Base-by-base conservation (phyloP, 306 rosid species). In the Malus fusca region DNA sequence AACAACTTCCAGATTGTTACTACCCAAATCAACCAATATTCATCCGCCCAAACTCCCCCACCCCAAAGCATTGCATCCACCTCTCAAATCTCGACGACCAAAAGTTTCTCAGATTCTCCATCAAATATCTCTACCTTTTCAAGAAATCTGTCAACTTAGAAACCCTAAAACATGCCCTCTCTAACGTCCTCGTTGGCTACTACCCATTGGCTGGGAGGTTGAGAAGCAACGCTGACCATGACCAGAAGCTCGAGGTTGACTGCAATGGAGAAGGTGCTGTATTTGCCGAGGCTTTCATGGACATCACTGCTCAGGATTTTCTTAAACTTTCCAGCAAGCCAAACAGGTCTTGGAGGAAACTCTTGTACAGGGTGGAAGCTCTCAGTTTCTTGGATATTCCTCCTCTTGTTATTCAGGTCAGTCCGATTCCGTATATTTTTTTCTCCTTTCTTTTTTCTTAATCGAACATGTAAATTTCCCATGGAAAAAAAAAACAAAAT, bases 51-150 rank as follows among this genome's bases (percentile, higher is more conserved):
- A 81, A 82, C 73, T 64, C 78, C 42, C 89, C 91, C 52, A 94
- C 98, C 0, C 97, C 97, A 44, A 86, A 84, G 48, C 96, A 90
- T 79, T 86, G 86, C 31, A 82, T 94, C 55, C 83, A 83, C 15
- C 91, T 94, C 76, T 91, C 98, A 5, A 94, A 94, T 68, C 88
- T 94, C 3, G 98, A 94, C 74, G 90, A 87, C 85, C 98, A 94
- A 59, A 91, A 85, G 78, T 86, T 94, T 26, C 95, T 94, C 37
- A 82, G 96, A 68, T 94, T 94, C 84, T 77, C 96, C 68, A 86
- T 94, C 23, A 90, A 94, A 56, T 94, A 92, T 61, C 79, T 92
- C 37, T 88, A 81, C 81, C 74, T 94, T 21, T 94, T 92, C 87
- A 73, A 80, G 60, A 83, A 82, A 77, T 74, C 81, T 8, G 81